Conservation (phyloP, 257 asterid species). For the Thymus quinquecostatus region DNA sequence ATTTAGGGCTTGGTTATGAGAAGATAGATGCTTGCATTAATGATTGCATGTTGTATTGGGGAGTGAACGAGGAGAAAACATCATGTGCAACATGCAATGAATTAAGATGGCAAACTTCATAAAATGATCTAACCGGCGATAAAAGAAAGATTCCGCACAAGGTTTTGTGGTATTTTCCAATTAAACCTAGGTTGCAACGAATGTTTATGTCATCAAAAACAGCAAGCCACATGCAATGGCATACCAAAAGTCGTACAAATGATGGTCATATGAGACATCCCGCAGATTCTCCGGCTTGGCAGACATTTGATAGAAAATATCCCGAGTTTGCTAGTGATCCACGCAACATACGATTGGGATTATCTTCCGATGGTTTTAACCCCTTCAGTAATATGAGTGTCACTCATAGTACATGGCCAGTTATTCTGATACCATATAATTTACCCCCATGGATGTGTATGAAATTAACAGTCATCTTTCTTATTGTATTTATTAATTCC, state of each 20-base stretch:
- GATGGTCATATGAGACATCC: constrained; percentile 27
- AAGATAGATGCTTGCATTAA: constrained; percentile 20
- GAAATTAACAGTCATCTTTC: neutral
- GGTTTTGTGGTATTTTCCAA: constrained; percentile 18
- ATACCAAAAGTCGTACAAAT: constrained; percentile 13
- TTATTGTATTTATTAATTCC: neutral
- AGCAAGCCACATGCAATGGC: constrained; percentile 16
- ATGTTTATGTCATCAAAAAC: constrained; percentile 24
- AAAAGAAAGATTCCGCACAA: constrained; percentile 18
- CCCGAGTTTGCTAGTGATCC: constrained; percentile 8
- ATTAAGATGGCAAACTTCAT: neutral
- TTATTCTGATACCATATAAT: neutral
- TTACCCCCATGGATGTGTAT: constrained; percentile 1
- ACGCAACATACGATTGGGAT: neutral
- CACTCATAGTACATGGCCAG: neutral
- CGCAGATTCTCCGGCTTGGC: constrained; percentile 1
- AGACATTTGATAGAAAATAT: neutral
- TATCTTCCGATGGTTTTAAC: neutral
- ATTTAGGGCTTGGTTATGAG: constrained; percentile 22
- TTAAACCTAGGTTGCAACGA: constrained; percentile 18
- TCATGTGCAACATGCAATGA: constrained; percentile 18
- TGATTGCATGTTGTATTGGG: constrained; percentile 11
- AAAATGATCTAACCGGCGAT: constrained; percentile 10
- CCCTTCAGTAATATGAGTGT: neutral
- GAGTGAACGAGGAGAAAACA: neutral